These are phyloP conservation scores for Pichia paraexigua DNA, from an alignment of 805 yeast species.

Conservation along the genomic window DNA sequence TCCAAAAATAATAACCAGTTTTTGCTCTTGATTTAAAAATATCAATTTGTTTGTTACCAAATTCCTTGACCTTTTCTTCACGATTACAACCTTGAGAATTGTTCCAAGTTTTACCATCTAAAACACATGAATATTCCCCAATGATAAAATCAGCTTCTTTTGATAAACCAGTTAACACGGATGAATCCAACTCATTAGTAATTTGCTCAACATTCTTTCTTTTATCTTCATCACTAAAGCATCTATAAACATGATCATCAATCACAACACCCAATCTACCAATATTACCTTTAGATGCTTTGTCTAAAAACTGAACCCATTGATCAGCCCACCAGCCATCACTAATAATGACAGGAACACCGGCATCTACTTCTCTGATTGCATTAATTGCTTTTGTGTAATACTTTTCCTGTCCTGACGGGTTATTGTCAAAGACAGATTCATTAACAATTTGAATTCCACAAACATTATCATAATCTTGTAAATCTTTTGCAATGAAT, in stretches of 20 bases:
- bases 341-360: slow-evolving; percentile 69
- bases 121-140: slow-evolving; percentile 87
- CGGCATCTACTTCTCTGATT: slow-evolving; percentile 47
- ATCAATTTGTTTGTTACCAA: slow-evolving; percentile 48
- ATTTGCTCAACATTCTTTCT: slow-evolving; percentile 56
- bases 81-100: slow-evolving; percentile 35
- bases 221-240: slow-evolving; percentile 73
- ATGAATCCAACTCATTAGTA: slow-evolving; percentile 44
- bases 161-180: slow-evolving; percentile 42
- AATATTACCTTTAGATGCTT: slow-evolving; percentile 31
- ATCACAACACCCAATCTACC: slow-evolving; percentile 55
- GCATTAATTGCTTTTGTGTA: slow-evolving; percentile 56
- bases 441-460: slow-evolving; percentile 88
- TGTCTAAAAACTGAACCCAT: slow-evolving; percentile 60
- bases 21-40: slow-evolving; percentile 45
- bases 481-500: slow-evolving; percentile 55
- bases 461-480: slow-evolving; percentile 53
- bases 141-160: slow-evolving; percentile 54
- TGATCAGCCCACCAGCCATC: slow-evolving; percentile 92
- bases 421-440: slow-evolving; percentile 53
- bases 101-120: slow-evolving; percentile 72
- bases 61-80: slow-evolving; percentile 47
- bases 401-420: slow-evolving; percentile 46
- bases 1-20: slow-evolving; percentile 85
- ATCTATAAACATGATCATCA: slow-evolving; percentile 81